Percentiles rank a stretch among this genome's conserved stretches.
phyloP scores from a whole-genome alignment of 371 early-diverging fungal species.

The Dentiscutata heterogama region DNA sequence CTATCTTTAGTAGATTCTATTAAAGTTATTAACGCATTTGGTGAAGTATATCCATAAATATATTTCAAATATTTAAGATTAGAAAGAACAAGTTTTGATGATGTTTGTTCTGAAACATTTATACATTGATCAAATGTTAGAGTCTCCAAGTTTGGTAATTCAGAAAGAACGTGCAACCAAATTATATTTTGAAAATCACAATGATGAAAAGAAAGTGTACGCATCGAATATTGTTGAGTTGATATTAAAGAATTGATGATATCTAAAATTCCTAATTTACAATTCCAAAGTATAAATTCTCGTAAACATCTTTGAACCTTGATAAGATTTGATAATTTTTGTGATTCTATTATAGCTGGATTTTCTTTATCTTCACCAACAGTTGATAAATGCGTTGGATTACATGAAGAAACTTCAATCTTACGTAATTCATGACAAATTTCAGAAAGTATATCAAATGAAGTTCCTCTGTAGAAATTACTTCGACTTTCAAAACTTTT shows the following conservation, averaged over 20 bases:
- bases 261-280: conserved; percentile 4
- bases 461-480: conserved; percentile 9
- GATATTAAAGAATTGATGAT: background rate
- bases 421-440: background rate
- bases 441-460: background rate
- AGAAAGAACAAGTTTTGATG: background rate
- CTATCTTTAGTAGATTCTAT: background rate
- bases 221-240: background rate
- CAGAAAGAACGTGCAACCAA: background rate
- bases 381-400: background rate
- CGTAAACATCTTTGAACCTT: background rate
- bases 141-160: background rate
- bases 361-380: background rate
- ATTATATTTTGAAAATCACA: background rate
- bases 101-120: background rate
- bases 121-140: conserved; percentile 11
- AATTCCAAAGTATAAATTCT: conserved; percentile 15
- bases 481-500: background rate
- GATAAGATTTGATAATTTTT: background rate
- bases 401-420: background rate
- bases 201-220: background rate
- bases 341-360: background rate
- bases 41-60: background rate
- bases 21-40: background rate
- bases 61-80: background rate